phyloP scores from a whole-genome alignment of 2,329 filamentous ascomycete species.

The Nemania diffusa region DNA sequence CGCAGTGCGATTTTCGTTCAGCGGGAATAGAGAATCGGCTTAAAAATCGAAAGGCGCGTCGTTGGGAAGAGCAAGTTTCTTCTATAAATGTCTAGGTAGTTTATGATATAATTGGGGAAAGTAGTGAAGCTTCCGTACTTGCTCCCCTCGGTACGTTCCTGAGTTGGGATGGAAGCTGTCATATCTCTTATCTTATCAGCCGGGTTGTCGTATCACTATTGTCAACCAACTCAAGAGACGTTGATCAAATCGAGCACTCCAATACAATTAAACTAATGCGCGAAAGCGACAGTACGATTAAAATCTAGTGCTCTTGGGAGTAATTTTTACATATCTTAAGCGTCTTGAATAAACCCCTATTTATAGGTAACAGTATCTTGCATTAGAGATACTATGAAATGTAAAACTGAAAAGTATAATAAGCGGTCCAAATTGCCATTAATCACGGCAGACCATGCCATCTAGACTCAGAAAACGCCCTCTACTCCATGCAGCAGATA shows the following conservation, averaged over 20 bases:
- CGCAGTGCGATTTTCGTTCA: background rate
- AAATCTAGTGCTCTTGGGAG: no score
- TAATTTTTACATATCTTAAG: background rate
- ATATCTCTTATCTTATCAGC: conserved; percentile 31
- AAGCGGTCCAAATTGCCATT: background rate
- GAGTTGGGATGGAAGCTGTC: no score
- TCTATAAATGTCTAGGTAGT: background rate
- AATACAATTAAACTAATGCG: no score
- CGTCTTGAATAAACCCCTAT: background rate
- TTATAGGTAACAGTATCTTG: background rate
- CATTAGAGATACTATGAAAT: conserved; percentile 8
- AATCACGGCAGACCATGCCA: background rate
- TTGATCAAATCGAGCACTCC: background rate
- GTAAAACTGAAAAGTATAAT: background rate
- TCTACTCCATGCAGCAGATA: conserved; percentile 17
- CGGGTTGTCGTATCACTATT: background rate
- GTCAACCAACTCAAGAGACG: no score
- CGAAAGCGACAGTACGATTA: no score
- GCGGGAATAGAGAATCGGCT: background rate
- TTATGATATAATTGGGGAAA: background rate
- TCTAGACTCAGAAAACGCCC: conserved; percentile 9
- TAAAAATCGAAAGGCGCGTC: background rate
- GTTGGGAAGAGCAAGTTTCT: no score
- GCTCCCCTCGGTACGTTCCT: no score
- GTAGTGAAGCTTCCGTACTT: background rate